Evolutionary conservation across 1,139 yeast genomes (phyloP), one percentile per base, ranked within the genome.

Genomic region (Zygosaccharomyces pseudobailii): DNA sequence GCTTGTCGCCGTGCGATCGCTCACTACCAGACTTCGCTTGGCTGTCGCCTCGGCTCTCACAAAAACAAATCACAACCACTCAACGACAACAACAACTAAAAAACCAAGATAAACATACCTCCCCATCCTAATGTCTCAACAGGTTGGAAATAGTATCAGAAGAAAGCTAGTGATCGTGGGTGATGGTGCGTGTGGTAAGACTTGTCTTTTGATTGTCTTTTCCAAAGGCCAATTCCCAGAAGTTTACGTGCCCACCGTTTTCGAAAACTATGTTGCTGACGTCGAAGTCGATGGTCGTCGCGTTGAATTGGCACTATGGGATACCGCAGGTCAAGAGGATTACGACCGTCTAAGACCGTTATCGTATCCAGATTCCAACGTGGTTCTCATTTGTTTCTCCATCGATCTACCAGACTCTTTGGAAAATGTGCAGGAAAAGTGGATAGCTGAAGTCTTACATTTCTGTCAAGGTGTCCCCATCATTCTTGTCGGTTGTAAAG

Each of bases 291-390:
- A 89, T 63, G 96, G 96, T 48, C 84, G 95, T 75, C 87, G 87
- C 70, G 96, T 88, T 50, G 95, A 87, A 69, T 78, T 89, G 71
- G 96, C 96, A 22, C 77, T 89, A 56, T 89, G 97, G 96, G 97
- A 89, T 87, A 89, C 97, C 60, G 97, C 97, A 48, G 97, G 97
- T 55, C 97, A 89, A 78, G 96, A 89, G 75, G 97, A 89, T 73
- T 89, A 88, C 71, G 96, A 88, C 71, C 84, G 96, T 73, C 78
- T 89, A 67, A 84, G 97, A 74, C 96, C 96, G 27, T 76, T 89
- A 61, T 84, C 95, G 25, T 89, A 89, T 72, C 96, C 96, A 52
- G 96, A 88, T 69, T 85, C 96, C 44, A 87, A 89, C 67, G 96
- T 89, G 55, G 87, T 89, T 56, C 78, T 89, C 68, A 87, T 89